These are phyloP conservation scores for Solanum arcanum DNA, from an alignment of 257 asterid species.

Conservation along the genomic window DNA sequence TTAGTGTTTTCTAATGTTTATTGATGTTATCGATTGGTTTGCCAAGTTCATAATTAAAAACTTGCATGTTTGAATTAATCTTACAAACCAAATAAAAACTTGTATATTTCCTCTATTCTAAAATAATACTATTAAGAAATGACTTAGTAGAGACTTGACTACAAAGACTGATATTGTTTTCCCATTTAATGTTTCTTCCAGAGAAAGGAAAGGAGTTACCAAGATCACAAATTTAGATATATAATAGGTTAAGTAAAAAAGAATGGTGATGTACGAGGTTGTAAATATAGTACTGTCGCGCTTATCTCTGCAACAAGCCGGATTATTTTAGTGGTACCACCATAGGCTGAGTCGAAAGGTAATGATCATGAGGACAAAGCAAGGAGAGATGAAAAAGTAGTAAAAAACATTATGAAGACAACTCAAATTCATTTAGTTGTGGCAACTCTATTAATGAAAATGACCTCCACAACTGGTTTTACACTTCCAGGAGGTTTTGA, in stretches of 20 bases:
- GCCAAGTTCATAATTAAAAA: too few species aligned
- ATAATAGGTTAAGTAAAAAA: too few species aligned
- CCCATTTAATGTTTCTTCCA: too few species aligned
- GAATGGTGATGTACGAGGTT: not conserved
- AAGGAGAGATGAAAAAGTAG: not conserved
- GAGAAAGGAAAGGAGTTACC: not conserved
- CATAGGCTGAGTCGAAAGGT: not conserved
- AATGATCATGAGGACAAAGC: not conserved
- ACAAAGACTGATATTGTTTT: too few species aligned
- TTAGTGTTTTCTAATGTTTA: too few species aligned
- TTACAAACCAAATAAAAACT: too few species aligned
- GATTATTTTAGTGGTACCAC: not conserved
- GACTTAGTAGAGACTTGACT: too few species aligned
- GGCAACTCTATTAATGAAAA: not conserved
- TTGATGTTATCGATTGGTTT: too few species aligned
- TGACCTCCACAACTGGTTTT: not conserved
- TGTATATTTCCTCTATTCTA: too few species aligned
- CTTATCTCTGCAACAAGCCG: not conserved
- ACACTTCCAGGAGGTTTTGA: constrained; percentile 9
- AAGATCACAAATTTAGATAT: not conserved
- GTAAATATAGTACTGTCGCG: not conserved
- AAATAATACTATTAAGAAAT: too few species aligned
- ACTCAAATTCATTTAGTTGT: not conserved
- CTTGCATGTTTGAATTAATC: too few species aligned
- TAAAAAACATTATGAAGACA: not conserved